These are phyloP conservation scores for Thelonectria discophora DNA, from an alignment of 2,329 filamentous ascomycete genomes.

Conservation along the genomic window DNA sequence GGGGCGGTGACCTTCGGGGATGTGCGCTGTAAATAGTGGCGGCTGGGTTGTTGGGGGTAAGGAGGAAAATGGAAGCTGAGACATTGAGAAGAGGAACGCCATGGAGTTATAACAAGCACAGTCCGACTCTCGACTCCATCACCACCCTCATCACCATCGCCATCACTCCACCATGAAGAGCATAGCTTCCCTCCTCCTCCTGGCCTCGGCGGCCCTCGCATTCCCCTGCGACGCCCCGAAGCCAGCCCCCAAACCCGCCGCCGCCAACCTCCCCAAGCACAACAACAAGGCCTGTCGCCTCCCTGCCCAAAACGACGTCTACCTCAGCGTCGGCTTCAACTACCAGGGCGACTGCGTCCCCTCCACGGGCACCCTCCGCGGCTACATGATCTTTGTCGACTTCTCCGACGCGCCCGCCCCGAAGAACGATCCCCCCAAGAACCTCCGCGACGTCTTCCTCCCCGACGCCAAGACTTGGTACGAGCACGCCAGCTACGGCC, in stretches of 20 bases:
- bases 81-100: no score
- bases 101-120: no score
- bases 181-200: constrained; percentile 5
- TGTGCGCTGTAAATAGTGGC: not conserved
- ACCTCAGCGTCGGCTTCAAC: constrained; percentile 45
- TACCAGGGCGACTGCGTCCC: constrained; percentile 44
- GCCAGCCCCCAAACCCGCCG: not conserved
- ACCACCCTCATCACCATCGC: no score
- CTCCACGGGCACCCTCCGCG: constrained; percentile 43
- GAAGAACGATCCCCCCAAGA: constrained; percentile 36
- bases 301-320: constrained; percentile 35
- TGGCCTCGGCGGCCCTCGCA: constrained; percentile 2
- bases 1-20: not conserved
- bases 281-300: constrained; percentile 30
- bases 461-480: constrained; percentile 29
- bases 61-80: no score
- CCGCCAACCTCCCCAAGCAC: not conserved
- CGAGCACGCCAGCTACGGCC: constrained; percentile 39
- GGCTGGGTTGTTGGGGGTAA: no score
- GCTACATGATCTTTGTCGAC: constrained; percentile 51
- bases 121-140: no score
- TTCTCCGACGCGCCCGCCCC: constrained; percentile 41
- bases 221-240: not conserved
- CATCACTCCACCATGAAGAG: constrained; percentile 2
- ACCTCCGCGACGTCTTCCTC: constrained; percentile 30